Evolutionary conservation across 192 early-diverging fungal species (phyloP), one percentile per base, ranked within the genome.

Genomic region (Coemansia sp.): DNA sequence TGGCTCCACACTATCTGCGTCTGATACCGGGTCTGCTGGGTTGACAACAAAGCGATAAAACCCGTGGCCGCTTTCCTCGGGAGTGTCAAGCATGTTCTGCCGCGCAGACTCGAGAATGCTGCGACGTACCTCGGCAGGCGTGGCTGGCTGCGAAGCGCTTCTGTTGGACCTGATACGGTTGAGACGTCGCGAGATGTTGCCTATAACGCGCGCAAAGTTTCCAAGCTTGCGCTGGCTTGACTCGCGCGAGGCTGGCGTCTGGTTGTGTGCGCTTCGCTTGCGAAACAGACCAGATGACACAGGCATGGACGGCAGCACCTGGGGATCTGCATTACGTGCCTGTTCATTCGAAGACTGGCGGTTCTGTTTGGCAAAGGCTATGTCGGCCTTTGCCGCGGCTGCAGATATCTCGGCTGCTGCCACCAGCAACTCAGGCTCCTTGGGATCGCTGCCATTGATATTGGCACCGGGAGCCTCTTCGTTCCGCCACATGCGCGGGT

Each of bases 101-200:
- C 69, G 65, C 5, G 68, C 71, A 16, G 79, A 76, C 25, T 73
- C 71, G 7, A 74, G 39, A 20, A 82, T 76, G 57, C 79, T 76
- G 37, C 61, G 74, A 11, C 68, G 71, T 55, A 77, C 67, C 58
- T 82, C 79, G 5, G 71, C 71, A 1, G 71, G 71, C 40, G 79
- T 82, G 12, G 79, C 79, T 7, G 79, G 79, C 71, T 82, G 79
- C 46, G 79, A 82, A 5, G 79, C 64, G 53, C 79, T 82, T 71
- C 79, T 67, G 25, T 67, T 61, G 11, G 75, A 64, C 48, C 79
- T 64, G 8, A 82, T 82, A 63, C 75, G 75, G 20, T 51, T 70
- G 62, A 82, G 59, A 11, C 72, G 45, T n/a, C 69, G 67, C 7
- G 79, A 82, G 22, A 82, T 68, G 49, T 69, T 74, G 38, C 74